phyloP scores from a whole-genome alignment of 177 flowering plant species.

The Vitis hybrid region DNA sequence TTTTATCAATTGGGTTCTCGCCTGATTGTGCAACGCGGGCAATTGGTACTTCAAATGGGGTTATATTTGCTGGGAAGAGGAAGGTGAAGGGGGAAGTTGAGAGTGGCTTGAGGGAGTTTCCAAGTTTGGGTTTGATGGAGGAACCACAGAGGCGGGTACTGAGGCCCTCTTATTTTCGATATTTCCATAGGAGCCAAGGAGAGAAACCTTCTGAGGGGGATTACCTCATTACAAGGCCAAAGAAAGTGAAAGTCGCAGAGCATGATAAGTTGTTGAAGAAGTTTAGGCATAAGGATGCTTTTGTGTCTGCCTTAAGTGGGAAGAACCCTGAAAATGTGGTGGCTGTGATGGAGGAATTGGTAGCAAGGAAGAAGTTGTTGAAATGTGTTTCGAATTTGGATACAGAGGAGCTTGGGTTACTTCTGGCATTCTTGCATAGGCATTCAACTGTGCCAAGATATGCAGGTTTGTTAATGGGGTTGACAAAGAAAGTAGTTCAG shows the following conservation, averaged over 20 bases:
- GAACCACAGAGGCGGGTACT: constrained; percentile 42
- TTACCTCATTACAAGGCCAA: constrained; percentile 46
- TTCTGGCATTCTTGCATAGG: constrained; percentile 66
- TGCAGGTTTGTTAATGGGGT: constrained; percentile 56
- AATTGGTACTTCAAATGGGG: constrained; percentile 80
- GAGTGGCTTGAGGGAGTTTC: constrained; percentile 15
- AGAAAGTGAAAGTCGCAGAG: constrained; percentile 66
- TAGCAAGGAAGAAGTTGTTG: constrained; percentile 72
- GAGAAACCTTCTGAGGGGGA: constrained; percentile 76
- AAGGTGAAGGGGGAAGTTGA: constrained; percentile 41
- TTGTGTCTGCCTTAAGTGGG: constrained; percentile 55
- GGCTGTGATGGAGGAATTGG: constrained; percentile 94
- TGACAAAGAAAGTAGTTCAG: constrained; percentile 66
- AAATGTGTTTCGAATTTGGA: constrained; percentile 78
- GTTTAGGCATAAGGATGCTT: constrained; percentile 84
- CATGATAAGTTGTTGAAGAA: constrained; percentile 83
- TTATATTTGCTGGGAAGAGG: constrained; percentile 67
- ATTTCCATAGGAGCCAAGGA: constrained; percentile 70
- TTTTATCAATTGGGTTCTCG: constrained; percentile 70
- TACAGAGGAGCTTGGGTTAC: constrained; percentile 62
- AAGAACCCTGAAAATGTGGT: constrained; percentile 60
- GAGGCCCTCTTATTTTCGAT: constrained; percentile 61
- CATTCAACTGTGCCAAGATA: constrained; percentile 55
- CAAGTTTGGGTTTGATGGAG: constrained; percentile 24
- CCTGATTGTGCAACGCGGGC: constrained; percentile 63